A percentile compares a stretch with the other conserved stretches of the same genome.
Evolutionary conservation across 2,329 filamentous ascomycete genomes (phyloP).

Genomic region (Dryadomyces quercivorus): DNA sequence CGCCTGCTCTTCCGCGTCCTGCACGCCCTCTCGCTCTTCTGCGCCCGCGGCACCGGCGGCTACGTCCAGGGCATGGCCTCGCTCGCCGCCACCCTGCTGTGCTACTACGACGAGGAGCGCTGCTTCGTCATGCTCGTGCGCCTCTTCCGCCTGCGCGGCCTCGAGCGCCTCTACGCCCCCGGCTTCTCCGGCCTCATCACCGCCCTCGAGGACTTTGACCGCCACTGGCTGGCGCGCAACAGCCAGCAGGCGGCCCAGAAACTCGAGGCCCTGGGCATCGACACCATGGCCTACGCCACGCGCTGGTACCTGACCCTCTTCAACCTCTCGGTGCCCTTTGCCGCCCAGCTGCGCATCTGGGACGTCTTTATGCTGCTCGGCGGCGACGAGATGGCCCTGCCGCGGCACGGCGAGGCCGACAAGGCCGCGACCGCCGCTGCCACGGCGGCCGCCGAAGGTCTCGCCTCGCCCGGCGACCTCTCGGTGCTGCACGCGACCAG

Average conservation of each 20-base stretch:
- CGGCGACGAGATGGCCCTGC: conserved; percentile 28
- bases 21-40: conserved; percentile 83
- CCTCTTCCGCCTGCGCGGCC: conserved; percentile 77
- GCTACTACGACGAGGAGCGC: conserved; percentile 92
- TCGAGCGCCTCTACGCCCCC: conserved; percentile 71
- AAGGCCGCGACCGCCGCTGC: neutral
- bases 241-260: conserved; percentile 57
- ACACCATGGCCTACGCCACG: conserved; percentile 86
- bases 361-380: conserved; percentile 95
- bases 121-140: conserved; percentile 95
- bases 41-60: conserved; percentile 59
- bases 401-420: neutral
- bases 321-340: conserved; percentile 91
- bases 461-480: conserved; percentile 25
- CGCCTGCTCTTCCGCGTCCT: conserved; percentile 84
- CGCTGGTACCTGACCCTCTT: conserved; percentile 96
- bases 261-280: conserved; percentile 67
- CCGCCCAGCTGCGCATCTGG: conserved; percentile 90
- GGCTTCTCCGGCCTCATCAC: conserved; percentile 82
- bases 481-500: conserved; percentile 84
- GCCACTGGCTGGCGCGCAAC: conserved; percentile 64
- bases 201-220: conserved; percentile 74
- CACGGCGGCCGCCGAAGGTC: too few relatives aligned
- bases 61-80: conserved; percentile 99
- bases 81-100: conserved; percentile 79